Percentiles rank a stretch among this genome's conserved stretches.
These are phyloP conservation scores for Sparassis latifolia DNA, from an alignment of 1,284 basidiomycete genomes.

Conservation along the genomic window DNA sequence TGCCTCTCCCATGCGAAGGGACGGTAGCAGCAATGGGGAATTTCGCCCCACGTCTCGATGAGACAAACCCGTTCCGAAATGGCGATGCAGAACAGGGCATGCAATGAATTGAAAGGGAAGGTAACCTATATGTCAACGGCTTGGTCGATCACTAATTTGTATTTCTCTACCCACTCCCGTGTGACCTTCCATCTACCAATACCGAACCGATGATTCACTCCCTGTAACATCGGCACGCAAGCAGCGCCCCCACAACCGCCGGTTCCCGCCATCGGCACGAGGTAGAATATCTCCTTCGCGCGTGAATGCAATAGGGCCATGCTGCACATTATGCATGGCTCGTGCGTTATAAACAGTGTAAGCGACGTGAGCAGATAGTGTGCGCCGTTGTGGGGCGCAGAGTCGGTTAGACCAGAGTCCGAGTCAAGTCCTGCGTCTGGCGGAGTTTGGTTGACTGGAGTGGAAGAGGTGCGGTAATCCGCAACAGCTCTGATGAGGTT, in stretches of 20 bases:
- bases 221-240: conserved; percentile 69
- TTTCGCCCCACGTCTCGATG: too few species aligned
- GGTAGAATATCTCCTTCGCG: conserved; percentile 77
- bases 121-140: too few species aligned
- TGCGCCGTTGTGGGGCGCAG: conserved; percentile 43
- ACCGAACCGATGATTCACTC: conserved; percentile 80
- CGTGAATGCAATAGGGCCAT: conserved; percentile 92
- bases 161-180: background rate
- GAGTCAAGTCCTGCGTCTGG: conserved; percentile 8
- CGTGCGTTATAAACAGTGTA: conserved; percentile 84
- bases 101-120: too few species aligned
- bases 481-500: conserved; percentile 69
- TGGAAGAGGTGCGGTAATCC: conserved; percentile 41
- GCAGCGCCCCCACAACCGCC: conserved; percentile 70
- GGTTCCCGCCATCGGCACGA: conserved; percentile 63
- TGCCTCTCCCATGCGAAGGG: conserved; percentile 26
- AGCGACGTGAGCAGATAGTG: conserved; percentile 84
- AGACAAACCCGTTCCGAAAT: too few species aligned
- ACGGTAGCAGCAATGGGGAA: too few species aligned
- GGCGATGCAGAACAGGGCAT: too few species aligned
- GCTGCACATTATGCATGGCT: conserved; percentile 93
- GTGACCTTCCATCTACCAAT: conserved; percentile 48
- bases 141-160: background rate
- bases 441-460: conserved; percentile 4
- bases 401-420: background rate